A percentile compares a stretch with the other conserved stretches of the same genome.
Conservation (phyloP, 805 yeast species). For the Saccharomycopsis microspora region DNA sequence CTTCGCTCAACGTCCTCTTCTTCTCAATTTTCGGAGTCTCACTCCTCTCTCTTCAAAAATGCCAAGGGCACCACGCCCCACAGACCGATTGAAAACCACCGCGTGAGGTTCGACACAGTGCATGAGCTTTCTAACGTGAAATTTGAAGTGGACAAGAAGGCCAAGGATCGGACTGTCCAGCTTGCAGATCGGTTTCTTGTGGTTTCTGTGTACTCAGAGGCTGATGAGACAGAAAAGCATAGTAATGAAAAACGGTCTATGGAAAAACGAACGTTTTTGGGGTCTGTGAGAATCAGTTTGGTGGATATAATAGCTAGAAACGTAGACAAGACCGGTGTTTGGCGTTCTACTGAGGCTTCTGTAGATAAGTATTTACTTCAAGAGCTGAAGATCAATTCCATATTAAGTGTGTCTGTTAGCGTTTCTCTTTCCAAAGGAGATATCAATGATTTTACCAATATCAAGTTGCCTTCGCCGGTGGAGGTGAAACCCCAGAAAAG, state of each 20-base stretch:
- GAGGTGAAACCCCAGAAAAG: neutral
- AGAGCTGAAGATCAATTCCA: conserved; percentile 74
- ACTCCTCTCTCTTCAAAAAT: neutral
- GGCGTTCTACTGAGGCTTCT: conserved; percentile 26
- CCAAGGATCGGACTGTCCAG: conserved; percentile 26
- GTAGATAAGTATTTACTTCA: conserved; percentile 59
- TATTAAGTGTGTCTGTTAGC: conserved; percentile 49
- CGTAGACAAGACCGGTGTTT: conserved; percentile 4
- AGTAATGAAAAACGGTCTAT: conserved; percentile 2
- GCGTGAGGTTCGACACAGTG: conserved; percentile 35
- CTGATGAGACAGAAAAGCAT: neutral
- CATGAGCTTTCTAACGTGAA: conserved; percentile 16
- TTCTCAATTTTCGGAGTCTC: conserved; percentile 18
- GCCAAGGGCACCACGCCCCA: conserved; percentile 30
- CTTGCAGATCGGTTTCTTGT: conserved; percentile 27
- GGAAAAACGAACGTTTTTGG: conserved; percentile 40
- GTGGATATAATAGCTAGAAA: conserved; percentile 48
- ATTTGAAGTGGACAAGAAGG: conserved; percentile 23
- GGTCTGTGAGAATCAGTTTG: conserved; percentile 54
- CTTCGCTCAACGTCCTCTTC: neutral
- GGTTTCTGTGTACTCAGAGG: conserved; percentile 34
- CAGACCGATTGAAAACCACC: conserved; percentile 37
- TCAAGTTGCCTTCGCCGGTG: neutral
- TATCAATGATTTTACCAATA: conserved; percentile 17
- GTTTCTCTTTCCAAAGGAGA: conserved; percentile 35